phyloP scores from a whole-genome alignment of 257 asterid species.

The Nicotiana paniculata region DNA sequence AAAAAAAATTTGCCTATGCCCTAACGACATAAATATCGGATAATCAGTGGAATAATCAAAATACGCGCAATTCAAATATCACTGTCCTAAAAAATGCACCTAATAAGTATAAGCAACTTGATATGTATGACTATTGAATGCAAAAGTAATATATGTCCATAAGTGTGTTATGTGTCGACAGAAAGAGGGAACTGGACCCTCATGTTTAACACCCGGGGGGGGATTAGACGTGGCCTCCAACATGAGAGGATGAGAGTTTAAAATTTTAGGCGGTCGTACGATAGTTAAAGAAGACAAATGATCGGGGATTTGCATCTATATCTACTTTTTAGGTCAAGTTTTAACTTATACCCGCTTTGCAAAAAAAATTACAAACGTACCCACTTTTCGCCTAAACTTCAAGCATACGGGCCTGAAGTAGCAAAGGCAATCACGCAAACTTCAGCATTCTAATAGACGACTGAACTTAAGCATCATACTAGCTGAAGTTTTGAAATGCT shows the following conservation, averaged over 20 bases:
- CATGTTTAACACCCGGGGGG: not conserved
- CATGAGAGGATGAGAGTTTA: not conserved
- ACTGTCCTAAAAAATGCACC: not conserved
- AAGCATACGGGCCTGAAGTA: too few relatives aligned
- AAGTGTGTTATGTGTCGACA: not conserved
- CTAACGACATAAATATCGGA: too few relatives aligned
- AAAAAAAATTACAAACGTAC: too few relatives aligned
- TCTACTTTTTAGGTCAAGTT: too few relatives aligned
- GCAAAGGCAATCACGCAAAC: too few relatives aligned
- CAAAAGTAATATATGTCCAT: not conserved
- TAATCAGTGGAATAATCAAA: not conserved
- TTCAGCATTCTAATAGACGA: too few relatives aligned
- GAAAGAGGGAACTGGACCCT: not conserved
- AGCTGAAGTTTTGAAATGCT: too few relatives aligned
- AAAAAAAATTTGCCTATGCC: too few relatives aligned
- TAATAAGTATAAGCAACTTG: not conserved
- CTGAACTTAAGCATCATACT: too few relatives aligned
- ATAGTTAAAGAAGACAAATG: not conserved
- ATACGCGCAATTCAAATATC: not conserved
- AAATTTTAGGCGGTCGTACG: not conserved
- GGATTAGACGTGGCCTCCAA: not conserved
- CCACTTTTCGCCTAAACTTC: too few relatives aligned
- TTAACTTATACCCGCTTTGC: too few relatives aligned
- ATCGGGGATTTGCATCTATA: too few relatives aligned
- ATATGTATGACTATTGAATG: not conserved